Base-by-base conservation (phyloP, 805 yeast genomes). In the Cyberlindnera suaveolens region DNA sequence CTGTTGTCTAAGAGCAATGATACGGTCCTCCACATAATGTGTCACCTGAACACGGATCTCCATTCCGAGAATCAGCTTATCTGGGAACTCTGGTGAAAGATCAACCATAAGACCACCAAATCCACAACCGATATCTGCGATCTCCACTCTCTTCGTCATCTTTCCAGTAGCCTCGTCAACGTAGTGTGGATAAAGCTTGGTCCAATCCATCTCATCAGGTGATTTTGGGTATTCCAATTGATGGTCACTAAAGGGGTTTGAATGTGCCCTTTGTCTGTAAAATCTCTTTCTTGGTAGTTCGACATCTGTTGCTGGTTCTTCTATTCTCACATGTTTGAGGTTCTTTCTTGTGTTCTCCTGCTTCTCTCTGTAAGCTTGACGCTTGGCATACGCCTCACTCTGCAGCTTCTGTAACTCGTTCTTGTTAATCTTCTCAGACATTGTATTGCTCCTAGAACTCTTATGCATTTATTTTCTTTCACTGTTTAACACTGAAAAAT, bases 1-100 rank as follows among this genome's bases (percentile, higher is more conserved):
- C 51, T 65, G 56, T 43, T 68, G 65, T 63, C 98, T 78, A 52
- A 93, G 71, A 2, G 98, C 98, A 47, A 87, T 77, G 50, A 93
- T 88, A 56, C 97, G 72, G 64, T 93, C 99, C 64, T 91, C 96
- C 11, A 93, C 98, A 59, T 90, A 93, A 54, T 93, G 89, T 1
- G 98, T 91, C 39, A 93, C 99, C 65, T 93, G 99, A 16, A 90
- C 96, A 60, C 99, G 77, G 58, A 93, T 93, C 66, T 93, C 99
- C 96, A 93, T 89, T 15, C 99, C 99, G 37, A 93, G 69, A 36
- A 89, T 82, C 56, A 87, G 70, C 13, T 72, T 75, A 3, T 85
- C 77, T 2, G 93, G 89, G 49, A 85, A 83, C 43, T 68, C 78
- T 5, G 89, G 84, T 4, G 96, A 82, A 44, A 93, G 71, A 42